phyloP scores from a whole-genome alignment of 768 basidiomycete species.

The Amanita rubescens region DNA sequence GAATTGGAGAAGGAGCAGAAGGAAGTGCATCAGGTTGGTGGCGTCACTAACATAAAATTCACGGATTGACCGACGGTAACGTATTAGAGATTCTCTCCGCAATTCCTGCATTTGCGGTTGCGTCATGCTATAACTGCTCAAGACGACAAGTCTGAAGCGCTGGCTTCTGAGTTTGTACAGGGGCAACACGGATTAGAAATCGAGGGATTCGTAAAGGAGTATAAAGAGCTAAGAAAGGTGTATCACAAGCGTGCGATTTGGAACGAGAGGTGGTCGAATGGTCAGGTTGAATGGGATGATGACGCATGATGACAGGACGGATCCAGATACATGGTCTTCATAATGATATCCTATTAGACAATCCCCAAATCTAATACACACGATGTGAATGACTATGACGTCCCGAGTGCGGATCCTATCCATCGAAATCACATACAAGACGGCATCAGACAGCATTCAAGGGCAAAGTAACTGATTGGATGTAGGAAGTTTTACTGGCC shows the following conservation, averaged over 20 bases:
- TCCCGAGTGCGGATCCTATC: too few species aligned
- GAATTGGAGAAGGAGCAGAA: slow-evolving; percentile 84
- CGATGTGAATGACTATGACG: too few species aligned
- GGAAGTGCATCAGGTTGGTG: slow-evolving; percentile 76
- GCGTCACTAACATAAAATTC: too few species aligned
- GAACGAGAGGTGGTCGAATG: slow-evolving; percentile 80
- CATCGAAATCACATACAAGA: too few species aligned
- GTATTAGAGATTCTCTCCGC: slow-evolving; percentile 71
- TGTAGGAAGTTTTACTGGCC: background rate
- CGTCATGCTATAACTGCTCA: slow-evolving; percentile 85
- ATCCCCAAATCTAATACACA: too few species aligned
- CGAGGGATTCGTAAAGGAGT: slow-evolving; percentile 83
- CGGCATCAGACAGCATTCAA: background rate
- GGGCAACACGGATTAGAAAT: slow-evolving; percentile 53
- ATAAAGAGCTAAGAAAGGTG: slow-evolving; percentile 79
- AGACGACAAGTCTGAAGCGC: slow-evolving; percentile 80
- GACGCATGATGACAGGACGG: too few species aligned
- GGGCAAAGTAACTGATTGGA: background rate
- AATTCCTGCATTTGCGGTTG: slow-evolving; percentile 83
- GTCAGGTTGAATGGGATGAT: slow-evolving; percentile 82
- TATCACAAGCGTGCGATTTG: slow-evolving; percentile 93
- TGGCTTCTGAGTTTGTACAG: slow-evolving; percentile 80
- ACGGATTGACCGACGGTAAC: too few species aligned
- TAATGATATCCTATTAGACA: too few species aligned
- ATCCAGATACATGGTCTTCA: too few species aligned